Evolutionary conservation across 1,284 basidiomycete genomes (phyloP).

Genomic region (Cryptococcus neoformans): DNA sequence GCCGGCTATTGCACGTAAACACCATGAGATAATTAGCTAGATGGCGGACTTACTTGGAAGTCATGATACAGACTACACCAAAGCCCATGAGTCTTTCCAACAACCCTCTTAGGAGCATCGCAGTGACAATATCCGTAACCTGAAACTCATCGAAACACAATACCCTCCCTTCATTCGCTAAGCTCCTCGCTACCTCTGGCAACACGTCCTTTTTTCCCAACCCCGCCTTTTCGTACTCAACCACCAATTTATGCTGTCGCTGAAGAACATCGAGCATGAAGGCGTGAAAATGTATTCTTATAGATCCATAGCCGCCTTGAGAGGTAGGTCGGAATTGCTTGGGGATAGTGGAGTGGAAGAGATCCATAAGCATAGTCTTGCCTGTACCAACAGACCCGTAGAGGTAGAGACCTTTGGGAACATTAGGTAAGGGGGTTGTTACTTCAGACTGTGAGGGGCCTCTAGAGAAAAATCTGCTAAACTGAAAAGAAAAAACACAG

Average conservation of each 20-base stretch:
- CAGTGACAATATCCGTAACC: conserved; percentile 97
- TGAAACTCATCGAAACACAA: conserved; percentile 99
- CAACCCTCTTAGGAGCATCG: conserved; percentile 92
- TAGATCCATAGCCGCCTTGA: conserved; percentile 55
- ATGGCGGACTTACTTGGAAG: conserved; percentile 73
- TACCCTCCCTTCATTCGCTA: conserved; percentile 80
- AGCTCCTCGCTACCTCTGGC: conserved; percentile 79
- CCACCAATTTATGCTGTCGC: conserved; percentile 64
- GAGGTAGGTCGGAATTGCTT: conserved; percentile 56
- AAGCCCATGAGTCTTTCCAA: conserved; percentile 79
- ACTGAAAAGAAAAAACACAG: conserved; percentile 32
- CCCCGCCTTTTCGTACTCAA: conserved; percentile 53
- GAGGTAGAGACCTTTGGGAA: conserved; percentile 91
- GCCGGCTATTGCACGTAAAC: conserved; percentile 61
- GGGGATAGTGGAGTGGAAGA: conserved; percentile 90
- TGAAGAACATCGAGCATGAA: conserved; percentile 99
- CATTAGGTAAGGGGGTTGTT: conserved; percentile 48
- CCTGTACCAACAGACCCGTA: conserved; percentile 97
- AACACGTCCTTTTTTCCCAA: conserved; percentile 70
- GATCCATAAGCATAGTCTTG: conserved; percentile 96
- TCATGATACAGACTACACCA: conserved; percentile 93
- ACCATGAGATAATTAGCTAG: background rate
- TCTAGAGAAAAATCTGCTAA: conserved; percentile 63
- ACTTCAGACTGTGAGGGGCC: conserved; percentile 45
- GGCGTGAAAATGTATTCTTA: conserved; percentile 91